Base-by-base conservation (phyloP, 257 asterid species). In the Salvia rosmarinus region DNA sequence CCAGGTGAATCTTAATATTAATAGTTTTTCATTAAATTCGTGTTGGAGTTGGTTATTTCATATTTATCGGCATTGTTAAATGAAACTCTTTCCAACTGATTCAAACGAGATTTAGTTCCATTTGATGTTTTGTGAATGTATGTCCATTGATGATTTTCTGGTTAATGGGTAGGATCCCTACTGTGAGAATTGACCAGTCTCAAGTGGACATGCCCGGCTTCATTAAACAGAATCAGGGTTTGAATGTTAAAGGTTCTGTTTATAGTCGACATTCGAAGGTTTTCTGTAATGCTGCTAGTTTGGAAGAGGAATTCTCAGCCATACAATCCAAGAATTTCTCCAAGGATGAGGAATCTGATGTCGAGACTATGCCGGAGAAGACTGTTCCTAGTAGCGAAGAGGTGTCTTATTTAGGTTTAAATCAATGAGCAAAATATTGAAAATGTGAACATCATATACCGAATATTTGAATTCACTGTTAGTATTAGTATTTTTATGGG, bases 291-390 rank as follows among this genome's bases (percentile, higher is more conserved):
- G 85, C 92, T 44, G 68, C 82, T 74, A 82, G 85, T 75, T 75
- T 85, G 84, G 86, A 80, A 83, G 81, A 80, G 78, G 85, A 86
- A 55, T 77, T 79, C 71, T 75, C 88, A n/a, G 80, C 83, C 4
- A 2, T 77, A 54, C 78, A 79, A 49, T 78, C 95, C 0, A 74
- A 71, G 46, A 68, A 61, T 51, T 75, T 74, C 34, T 42, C 86
- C 10, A 51, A 44, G 43, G 82, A 19, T 19, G 84, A 72, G 21
- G 79, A 66, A 42, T 32, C 52, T 72, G 85, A 74, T 78, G 10
- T 71, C 3, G 79, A 71, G 47, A 43, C 71, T 62, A 46, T 67
- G 35, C 44, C 54, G 12, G 87, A 84, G 56, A 81, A 79, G 52
- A 63, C 51, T 50, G 63, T 66, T 21, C 82, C 84, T 69, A 85